Base-by-base conservation (phyloP, 768 basidiomycete genomes). In the Trametes villosa region DNA sequence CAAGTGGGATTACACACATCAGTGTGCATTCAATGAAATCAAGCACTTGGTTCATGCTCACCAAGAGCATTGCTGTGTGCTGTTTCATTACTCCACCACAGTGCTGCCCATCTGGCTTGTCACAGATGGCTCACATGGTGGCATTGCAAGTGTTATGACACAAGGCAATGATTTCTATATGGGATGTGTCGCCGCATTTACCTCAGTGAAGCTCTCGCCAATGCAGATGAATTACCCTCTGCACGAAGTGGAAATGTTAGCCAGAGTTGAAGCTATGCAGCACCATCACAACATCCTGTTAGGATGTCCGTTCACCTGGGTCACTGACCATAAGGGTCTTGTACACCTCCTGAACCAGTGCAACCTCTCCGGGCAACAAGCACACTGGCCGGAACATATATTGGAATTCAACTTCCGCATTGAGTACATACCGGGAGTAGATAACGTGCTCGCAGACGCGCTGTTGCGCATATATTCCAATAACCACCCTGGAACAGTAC, bases 181-280 rank as follows among this genome's bases (percentile, higher is more conserved):
- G 0, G 69, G 65, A 0, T 27, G 46, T 2, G 62, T 71, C 2
- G 64, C 67, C 0, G 67, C 68, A 0, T 73, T 74, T 56, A 71
- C 54, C 56, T 74, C 70, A 0, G 71, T 61, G 15, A 74, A 74
- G 44, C 60, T 74, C 17, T 66, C 48, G 2, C 13, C 68, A 0
- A 65, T 70, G 0, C 70, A 74, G 33, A 56, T 63, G 50, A 71
- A 73, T 38, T 79, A 81, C 48, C 73, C 76, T n/a, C 75, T 77
- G 0, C 76, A 77, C 50, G 77, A 79, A 59, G 65, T 73, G 2
- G 79, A 81, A 34, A 55, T 74, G 30, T 53, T 75, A 18, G 72
- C 72, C 0, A 72, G 74, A 0, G 67, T 82, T 0, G 77, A 80
- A 44, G 70, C 77, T 0, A 59, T 82, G 55, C 74, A 72, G 33